phyloP scores from a whole-genome alignment of 148 eudicot species.

The Dysphania ambrosioides region DNA sequence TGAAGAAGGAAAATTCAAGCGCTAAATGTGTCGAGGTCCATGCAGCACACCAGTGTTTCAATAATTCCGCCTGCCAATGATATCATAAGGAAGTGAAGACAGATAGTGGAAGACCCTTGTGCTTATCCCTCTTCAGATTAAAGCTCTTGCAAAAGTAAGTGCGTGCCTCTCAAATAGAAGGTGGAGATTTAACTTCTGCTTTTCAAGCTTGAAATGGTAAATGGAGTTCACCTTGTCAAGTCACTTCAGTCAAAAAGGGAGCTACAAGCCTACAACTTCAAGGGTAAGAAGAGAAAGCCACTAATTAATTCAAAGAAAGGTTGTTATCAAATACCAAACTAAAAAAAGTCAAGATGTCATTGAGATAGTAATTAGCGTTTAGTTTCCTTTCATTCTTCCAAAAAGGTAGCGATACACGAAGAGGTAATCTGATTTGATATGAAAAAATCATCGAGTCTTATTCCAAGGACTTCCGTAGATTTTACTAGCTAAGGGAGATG shows the following conservation, averaged over 20 bases:
- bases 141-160: background rate
- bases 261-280: background rate
- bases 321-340: background rate
- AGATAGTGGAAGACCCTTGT: slow-evolving; percentile 11
- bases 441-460: background rate
- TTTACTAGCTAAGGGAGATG: background rate
- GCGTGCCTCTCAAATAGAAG: no score
- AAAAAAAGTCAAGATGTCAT: background rate
- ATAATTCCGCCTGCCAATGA: no score
- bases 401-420: background rate
- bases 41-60: no score
- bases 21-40: no score
- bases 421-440: background rate
- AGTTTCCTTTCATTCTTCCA: background rate
- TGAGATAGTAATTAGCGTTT: background rate
- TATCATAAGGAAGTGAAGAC: no score
- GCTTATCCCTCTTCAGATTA: background rate
- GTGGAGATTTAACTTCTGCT: no score
- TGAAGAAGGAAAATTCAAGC: background rate
- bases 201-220: no score
- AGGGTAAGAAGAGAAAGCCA: background rate
- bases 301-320: background rate
- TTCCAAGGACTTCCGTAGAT: background rate
- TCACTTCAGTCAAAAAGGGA: background rate
- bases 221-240: no score